Evolutionary conservation across 1,139 yeast species (phyloP), one percentile per base, ranked within the genome.

Genomic region (Lodderomyces pseudojiufengensis): DNA sequence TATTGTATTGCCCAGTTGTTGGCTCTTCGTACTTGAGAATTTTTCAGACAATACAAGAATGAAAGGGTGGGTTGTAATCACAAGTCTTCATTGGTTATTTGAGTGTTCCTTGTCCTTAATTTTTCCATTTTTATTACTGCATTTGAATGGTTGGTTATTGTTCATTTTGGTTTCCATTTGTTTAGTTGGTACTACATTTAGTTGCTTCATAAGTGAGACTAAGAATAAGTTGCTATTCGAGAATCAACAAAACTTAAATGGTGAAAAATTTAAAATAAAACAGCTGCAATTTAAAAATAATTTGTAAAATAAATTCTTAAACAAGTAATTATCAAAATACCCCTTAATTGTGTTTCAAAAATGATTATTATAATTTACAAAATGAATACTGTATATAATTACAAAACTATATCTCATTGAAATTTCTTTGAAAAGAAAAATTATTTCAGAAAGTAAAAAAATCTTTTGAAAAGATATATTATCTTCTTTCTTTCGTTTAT

Each of bases 11-110:
- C 65, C 78, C 24, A 67, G 67, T 3, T 66, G 78, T 29, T 70
- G 76, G 75, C 57, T 80, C 9, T 78, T 76, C 47, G 69, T 79
- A 1, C 67, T 73, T 32, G 86, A 80, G 45, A 56, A 78, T 3
- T 67, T 78, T 27, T 77, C 79, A 0, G 55, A 57, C 1, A 55
- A 60, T 12, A 65, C 76, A 2, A 65, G 76, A 38, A 55, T 73
- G 0, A 72, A 70, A 39, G 82, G 82, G 0, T 60, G 74, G 22
- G 68, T 83, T 1, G 44, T 78, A 3, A 73, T 81, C 33, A 67
- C 78, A 62, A 60, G 74, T 23, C 52, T 63, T 3, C 76, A 80
- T 1, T 80, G 84, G 83, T 46, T 66, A 1, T 48, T 67, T 23
- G 73, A 68, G 44, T 70, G 73, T 16, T 35, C 52, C 0, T 49